Evolutionary conservation across 495 filamentous ascomycete species (phyloP), one percentile per base, ranked within the genome.

Genomic region (Neurospora sp.): DNA sequence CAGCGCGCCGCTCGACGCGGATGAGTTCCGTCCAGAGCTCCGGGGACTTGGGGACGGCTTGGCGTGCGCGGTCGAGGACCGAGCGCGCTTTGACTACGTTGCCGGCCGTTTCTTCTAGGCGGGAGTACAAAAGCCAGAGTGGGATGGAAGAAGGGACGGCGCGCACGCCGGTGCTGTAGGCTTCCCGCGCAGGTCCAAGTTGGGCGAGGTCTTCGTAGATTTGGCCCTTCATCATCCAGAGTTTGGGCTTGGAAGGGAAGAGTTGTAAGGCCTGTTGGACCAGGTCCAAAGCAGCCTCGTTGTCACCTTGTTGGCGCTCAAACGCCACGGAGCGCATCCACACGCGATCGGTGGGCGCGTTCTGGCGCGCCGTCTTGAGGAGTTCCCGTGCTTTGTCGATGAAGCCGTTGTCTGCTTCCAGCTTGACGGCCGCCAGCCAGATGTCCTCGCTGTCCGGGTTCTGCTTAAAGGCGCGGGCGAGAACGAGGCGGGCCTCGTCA

Each of bases 181-280:
- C 94, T 79, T 99, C 94, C 69, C 94, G 89, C 5, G 96, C 96
- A 79, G 96, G 92, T 0, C 92, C 90, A 43, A 92, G 83, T 79
- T 92, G 92, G 74, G 85, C 88, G 70, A 92, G 87, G 19, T 88
- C 84, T 76, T 97, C 92, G 86, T 98, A 99, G 74, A 98, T 93
- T 76, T 99, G 96, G 5, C 96, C 96, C 83, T 98, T 99, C 85
- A 97, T 93, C 93, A 97, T 97, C 91, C 94, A 97, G 13, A 99
- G 88, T 80, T 98, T 98, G 71, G 93, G 89, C 2, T 91, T 88
- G 69, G 89, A 88, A 13, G 96, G 95, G 82, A 96, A 98, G n/a
- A 93, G 84, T 71, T 93, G 90, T 0, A 99, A 86, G 37, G 91
- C 96, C 78, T 97, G 89, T 76, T 91, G 93, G 74, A 93, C 94